Conservation (phyloP, 1,284 basidiomycete genomes). For the Marasmius sp. region DNA sequence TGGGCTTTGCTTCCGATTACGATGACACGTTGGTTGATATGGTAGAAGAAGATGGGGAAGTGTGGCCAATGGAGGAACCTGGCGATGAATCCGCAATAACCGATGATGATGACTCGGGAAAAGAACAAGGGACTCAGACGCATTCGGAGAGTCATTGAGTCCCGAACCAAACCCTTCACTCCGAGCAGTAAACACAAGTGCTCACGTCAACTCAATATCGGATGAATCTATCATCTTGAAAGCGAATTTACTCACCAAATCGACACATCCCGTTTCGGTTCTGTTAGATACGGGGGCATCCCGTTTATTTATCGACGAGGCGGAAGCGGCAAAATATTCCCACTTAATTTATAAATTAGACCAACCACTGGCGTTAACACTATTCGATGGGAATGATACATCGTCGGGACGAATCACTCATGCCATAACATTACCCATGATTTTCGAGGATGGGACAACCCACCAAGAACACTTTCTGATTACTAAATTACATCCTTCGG, state of each 20-base stretch:
- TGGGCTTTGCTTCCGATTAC: no score
- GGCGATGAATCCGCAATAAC: background rate
- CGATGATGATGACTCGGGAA: background rate
- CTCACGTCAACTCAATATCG: background rate
- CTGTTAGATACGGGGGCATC: background rate
- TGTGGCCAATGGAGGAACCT: background rate
- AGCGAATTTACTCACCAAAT: background rate
- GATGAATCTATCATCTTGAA: background rate
- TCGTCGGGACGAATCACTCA: no score
- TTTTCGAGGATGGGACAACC: no score
- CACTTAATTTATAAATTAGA: background rate
- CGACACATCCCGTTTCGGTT: background rate
- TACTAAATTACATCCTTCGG: no score
- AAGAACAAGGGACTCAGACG: background rate
- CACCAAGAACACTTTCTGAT: no score
- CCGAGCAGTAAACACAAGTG: background rate
- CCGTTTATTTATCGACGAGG: background rate
- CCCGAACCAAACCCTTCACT: background rate
- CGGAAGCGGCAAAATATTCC: background rate
- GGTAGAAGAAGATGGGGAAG: background rate
- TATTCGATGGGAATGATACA: background rate
- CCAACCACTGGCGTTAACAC: background rate
- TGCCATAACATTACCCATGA: no score
- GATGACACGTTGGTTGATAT: background rate
- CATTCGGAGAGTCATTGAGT: background rate